Evolutionary conservation across 495 filamentous ascomycete species (phyloP).

Genomic region (Thermothielavioides terrestris): DNA sequence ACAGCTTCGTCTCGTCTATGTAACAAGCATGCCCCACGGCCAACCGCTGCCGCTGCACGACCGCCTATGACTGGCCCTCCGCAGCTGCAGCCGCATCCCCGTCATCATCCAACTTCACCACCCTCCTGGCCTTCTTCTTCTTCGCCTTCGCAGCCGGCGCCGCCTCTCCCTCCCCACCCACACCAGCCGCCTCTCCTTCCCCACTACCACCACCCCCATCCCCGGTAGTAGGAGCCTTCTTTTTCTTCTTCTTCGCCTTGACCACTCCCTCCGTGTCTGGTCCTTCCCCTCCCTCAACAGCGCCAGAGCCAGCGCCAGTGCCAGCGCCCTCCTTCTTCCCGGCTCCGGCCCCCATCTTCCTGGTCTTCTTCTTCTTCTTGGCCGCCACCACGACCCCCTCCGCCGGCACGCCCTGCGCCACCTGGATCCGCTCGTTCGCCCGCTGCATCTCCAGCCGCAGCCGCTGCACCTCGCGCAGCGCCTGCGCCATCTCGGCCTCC

Average conservation of each 20-base stretch:
- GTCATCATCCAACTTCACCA: conserved; percentile 20
- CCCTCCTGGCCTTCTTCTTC: conserved; percentile 40
- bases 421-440: conserved; percentile 71
- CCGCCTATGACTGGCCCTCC: not conserved
- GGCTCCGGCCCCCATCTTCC: conserved; percentile 42
- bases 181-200: not conserved
- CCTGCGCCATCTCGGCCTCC: conserved; percentile 75
- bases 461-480: conserved; percentile 77
- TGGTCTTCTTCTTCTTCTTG: conserved; percentile 55
- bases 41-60: too few species aligned
- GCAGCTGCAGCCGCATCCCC: not conserved
- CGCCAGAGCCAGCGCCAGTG: conserved; percentile 5
- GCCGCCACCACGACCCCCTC: conserved; percentile 72
- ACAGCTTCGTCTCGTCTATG: too few species aligned
- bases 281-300: conserved; percentile 38
- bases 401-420: conserved; percentile 55
- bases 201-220: conserved; percentile 7
- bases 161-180: conserved; percentile 3
- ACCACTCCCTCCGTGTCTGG: conserved; percentile 12
- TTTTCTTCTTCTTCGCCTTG: conserved; percentile 47
- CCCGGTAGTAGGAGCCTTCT: too few species aligned
- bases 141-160: conserved; percentile 37
- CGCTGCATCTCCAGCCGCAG: conserved; percentile 85
- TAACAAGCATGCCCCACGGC: too few species aligned
- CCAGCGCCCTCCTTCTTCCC: not conserved